Evolutionary conservation across 2,329 filamentous ascomycete species (phyloP).

Genomic region (Sphaceloma murrayae): DNA sequence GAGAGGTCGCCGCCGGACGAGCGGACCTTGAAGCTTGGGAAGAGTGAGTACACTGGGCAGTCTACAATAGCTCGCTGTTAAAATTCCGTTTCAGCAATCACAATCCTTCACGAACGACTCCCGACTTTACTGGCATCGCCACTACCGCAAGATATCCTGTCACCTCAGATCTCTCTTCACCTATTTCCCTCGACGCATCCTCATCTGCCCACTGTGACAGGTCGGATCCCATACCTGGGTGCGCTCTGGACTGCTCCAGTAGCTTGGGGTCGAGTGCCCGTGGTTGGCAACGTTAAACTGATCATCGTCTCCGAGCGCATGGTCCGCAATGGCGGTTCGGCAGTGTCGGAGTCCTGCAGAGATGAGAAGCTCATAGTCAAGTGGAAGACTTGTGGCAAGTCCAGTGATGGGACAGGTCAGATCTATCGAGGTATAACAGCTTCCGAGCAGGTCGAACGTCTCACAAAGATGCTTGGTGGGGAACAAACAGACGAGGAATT

Average conservation of each 20-base stretch:
- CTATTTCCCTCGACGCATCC: conserved; percentile 68
- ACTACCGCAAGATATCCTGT: conserved; percentile 52
- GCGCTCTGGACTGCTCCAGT: conserved; percentile 94
- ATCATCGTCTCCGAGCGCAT: conserved; percentile 87
- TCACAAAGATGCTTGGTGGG: conserved; percentile 47
- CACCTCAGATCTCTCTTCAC: conserved; percentile 52
- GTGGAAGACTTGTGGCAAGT: conserved; percentile 64
- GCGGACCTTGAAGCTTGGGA: conserved; percentile 52
- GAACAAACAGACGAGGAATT: conserved; percentile 60
- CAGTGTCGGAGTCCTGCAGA: conserved; percentile 31
- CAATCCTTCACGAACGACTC: conserved; percentile 52
- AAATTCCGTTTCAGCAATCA: conserved; percentile 39
- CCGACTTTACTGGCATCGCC: conserved; percentile 52
- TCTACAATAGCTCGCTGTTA: no score
- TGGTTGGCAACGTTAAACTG: conserved; percentile 81
- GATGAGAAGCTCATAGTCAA: conserved; percentile 81
- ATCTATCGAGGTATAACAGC: conserved; percentile 33
- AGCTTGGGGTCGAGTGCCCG: conserved; percentile 85
- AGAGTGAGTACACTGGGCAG: conserved; percentile 37
- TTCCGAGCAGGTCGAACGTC: conserved; percentile 45
- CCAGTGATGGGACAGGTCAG: conserved; percentile 36
- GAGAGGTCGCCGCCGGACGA: conserved; percentile 45
- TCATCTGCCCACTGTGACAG: conserved; percentile 84
- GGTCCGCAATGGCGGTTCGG: conserved; percentile 46
- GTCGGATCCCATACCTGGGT: conserved; percentile 80